phyloP scores from a whole-genome alignment of 2,329 filamentous ascomycete species.

The Xylaria sp. region DNA sequence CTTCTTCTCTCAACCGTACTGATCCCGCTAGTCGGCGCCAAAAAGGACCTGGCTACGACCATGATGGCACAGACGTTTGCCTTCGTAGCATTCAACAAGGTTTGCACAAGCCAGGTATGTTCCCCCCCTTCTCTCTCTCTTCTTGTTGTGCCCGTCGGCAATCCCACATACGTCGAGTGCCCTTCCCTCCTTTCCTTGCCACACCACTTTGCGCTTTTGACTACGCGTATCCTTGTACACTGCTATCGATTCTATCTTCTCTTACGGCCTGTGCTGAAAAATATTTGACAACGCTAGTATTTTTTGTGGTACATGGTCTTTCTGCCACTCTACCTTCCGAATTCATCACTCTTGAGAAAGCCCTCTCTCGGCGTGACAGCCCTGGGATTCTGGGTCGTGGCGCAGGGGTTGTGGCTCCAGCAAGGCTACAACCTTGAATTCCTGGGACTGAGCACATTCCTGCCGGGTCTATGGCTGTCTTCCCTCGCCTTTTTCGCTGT shows the following conservation, averaged over 20 bases:
- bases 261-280: background rate
- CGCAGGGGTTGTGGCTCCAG: conserved; percentile 81
- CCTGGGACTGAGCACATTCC: conserved; percentile 82
- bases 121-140: background rate
- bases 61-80: conserved; percentile 97
- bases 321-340: conserved; percentile 87
- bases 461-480: conserved; percentile 82
- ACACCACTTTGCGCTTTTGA: background rate
- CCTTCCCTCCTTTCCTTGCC: background rate
- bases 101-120: conserved; percentile 94
- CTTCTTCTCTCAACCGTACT: conserved; percentile 80
- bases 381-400: conserved; percentile 76
- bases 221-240: background rate
- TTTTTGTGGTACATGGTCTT: conserved; percentile 99
- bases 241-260: background rate
- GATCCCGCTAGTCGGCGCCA: conserved; percentile 80
- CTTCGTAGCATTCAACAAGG: conserved; percentile 98
- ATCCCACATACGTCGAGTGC: background rate
- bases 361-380: conserved; percentile 72
- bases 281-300: conserved; percentile 69
- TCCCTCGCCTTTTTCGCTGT: conserved; percentile 83
- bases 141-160: background rate
- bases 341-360: conserved; percentile 74
- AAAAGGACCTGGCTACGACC: conserved; percentile 80
- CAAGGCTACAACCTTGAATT: conserved; percentile 83